Evolutionary conservation across 176 grass and related monocot genomes (phyloP).

Genomic region (Oryza rufipogon): DNA sequence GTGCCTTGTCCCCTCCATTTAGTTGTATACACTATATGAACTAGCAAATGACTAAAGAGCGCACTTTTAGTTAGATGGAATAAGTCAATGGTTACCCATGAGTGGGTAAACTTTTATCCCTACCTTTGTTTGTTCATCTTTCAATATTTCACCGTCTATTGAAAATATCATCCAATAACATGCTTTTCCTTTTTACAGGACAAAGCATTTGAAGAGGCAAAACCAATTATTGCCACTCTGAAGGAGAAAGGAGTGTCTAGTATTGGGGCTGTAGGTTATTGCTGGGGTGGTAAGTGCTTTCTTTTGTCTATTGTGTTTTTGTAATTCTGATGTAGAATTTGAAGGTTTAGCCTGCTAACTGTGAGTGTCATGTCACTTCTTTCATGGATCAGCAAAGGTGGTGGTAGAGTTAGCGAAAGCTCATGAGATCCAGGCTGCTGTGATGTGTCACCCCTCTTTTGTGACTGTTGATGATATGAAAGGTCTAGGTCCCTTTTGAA

Average conservation of each 20-base stretch:
- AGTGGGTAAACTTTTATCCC: too few relatives aligned
- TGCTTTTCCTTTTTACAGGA: slow-evolving; percentile 33
- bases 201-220: slow-evolving; percentile 78
- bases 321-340: neutral
- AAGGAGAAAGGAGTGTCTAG: slow-evolving; percentile 65
- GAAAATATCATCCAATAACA: neutral
- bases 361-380: neutral
- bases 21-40: too few relatives aligned
- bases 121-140: too few relatives aligned
- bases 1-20: too few relatives aligned
- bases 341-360: neutral
- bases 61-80: too few relatives aligned
- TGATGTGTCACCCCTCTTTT: slow-evolving; percentile 71
- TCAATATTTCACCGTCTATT: too few relatives aligned
- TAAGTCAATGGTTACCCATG: too few relatives aligned
- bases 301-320: neutral
- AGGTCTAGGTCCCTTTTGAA: slow-evolving; percentile 41
- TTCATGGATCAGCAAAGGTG: slow-evolving; percentile 65
- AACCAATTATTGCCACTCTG: slow-evolving; percentile 64
- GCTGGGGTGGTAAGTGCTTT: slow-evolving; percentile 79
- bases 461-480: slow-evolving; percentile 73
- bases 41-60: too few relatives aligned
- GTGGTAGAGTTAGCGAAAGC: slow-evolving; percentile 72
- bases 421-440: slow-evolving; percentile 68
- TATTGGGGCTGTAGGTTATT: slow-evolving; percentile 84